Percentiles rank a stretch among this genome's conserved stretches.
Evolutionary conservation across 257 asterid species (phyloP).

Genomic region (Solanum paucissectum): DNA sequence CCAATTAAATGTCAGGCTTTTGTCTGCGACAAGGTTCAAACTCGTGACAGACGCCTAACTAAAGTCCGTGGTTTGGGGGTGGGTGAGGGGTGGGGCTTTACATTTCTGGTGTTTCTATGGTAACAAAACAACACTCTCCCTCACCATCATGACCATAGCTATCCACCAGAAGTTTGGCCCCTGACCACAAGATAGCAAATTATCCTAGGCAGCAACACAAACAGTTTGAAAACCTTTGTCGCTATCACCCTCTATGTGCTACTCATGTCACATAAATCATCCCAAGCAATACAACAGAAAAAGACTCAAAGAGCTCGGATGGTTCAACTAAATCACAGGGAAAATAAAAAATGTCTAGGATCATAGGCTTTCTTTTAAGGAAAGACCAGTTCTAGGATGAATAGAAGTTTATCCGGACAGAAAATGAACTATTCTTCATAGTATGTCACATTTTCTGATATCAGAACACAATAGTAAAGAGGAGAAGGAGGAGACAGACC

Average conservation of each 20-base stretch:
- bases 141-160: not conserved
- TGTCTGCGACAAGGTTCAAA: not conserved
- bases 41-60: not conserved
- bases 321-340: not conserved
- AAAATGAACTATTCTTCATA: not conserved
- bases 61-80: not conserved
- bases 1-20: not conserved
- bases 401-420: not conserved
- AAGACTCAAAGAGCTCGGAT: not conserved
- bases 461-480: not conserved
- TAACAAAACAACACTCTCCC: not conserved
- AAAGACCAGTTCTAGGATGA: not conserved
- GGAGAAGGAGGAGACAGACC: conserved; percentile 29
- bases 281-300: not conserved
- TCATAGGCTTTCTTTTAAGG: not conserved
- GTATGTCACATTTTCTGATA: not conserved
- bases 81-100: not conserved
- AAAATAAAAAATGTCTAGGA: not conserved
- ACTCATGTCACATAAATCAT: not conserved
- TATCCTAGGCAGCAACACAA: not conserved
- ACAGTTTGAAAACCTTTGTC: not conserved
- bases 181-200: not conserved
- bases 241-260: not conserved
- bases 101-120: not conserved
- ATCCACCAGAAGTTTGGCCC: not conserved